Conservation (phyloP, 495 filamentous ascomycete genomes). For the Diplogelasinospora grovesii region DNA sequence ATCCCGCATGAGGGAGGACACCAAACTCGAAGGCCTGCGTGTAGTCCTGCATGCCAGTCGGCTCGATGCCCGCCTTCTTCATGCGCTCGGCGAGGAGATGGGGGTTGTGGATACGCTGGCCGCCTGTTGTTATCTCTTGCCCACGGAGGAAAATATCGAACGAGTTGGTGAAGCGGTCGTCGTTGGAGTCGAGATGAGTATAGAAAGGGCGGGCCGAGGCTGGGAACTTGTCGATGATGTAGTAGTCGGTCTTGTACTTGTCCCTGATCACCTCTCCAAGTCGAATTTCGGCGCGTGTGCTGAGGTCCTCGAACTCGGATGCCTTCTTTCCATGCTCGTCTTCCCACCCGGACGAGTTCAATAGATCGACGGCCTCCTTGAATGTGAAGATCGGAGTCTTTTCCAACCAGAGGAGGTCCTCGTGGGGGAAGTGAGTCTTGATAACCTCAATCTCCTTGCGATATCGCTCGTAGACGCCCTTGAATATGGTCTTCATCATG, state of each 20-base stretch:
- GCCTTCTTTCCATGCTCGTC: constrained; percentile 67
- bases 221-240: constrained; percentile 92
- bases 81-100: constrained; percentile 69
- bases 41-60: constrained; percentile 75
- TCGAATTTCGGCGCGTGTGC: constrained; percentile 80
- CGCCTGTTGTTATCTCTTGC: constrained; percentile 87
- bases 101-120: constrained; percentile 84
- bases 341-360: constrained; percentile 74
- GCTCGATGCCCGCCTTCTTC: constrained; percentile 67
- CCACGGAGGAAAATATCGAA: constrained; percentile 95
- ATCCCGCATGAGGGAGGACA: constrained; percentile 83
- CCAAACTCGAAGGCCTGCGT: constrained; percentile 83
- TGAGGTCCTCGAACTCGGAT: constrained; percentile 67
- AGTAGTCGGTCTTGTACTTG: constrained; percentile 85
- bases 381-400: constrained; percentile 78
- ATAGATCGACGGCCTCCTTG: constrained; percentile 66
- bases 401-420: constrained; percentile 66
- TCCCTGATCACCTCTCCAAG: constrained; percentile 77
- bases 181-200: constrained; percentile 78
- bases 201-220: constrained; percentile 81
- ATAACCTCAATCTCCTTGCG: constrained; percentile 62
- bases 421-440: constrained; percentile 52
- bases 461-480: constrained; percentile 63
- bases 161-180: constrained; percentile 73
- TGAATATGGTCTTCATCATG: constrained; percentile 84